Base-by-base conservation (phyloP, 352 stramenopile genomes). In the Discostella stelligera region DNA sequence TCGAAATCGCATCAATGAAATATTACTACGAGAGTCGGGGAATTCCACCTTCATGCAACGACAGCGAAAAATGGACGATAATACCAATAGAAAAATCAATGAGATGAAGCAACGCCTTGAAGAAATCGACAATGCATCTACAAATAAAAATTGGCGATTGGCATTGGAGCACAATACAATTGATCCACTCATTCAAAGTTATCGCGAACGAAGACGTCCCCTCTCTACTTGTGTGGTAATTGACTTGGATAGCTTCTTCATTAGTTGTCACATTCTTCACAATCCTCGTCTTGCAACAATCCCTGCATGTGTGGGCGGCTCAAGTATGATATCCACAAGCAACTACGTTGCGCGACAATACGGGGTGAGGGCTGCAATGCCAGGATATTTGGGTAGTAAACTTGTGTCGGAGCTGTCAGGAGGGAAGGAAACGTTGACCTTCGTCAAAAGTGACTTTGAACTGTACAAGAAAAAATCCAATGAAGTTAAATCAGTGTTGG, bases 171-270 rank as follows among this genome's bases (percentile, higher is more conserved):
- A 92, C 2, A 73, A 14, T 10, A 13, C 79, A 91, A 61, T 88
- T 91, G 61, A 94, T 95, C 72, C 78, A 74, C 39, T 70, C 71
- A 25, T 90, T 85, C 48, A 80, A 89, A 61, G 85, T 94, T 85
- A 87, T 65, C 56, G 60, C 16, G 20, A 0, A n/a, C 55, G 87
- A 83, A 62, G 74, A 50, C 49, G 56, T 14, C 56, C 49, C 11
- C 63, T 77, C 20, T 87, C 84, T 16, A 96, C 93, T 0, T 94
- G 93, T 75, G 93, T 96, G 11, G 95, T 98, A 0, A 85, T 97
- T 14, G 96, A 99, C 82, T 98, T 99, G 95, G 96, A 99, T 79
- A 97, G 97, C 90, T 99, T 99, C 75, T 99, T 97, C 83, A 96
- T 97, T 14, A 94, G 94, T 9, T 97, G 98, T 48, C 95, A 98